Conservation (phyloP, 2,329 filamentous ascomycete species). For the Arthroderma sp. region DNA sequence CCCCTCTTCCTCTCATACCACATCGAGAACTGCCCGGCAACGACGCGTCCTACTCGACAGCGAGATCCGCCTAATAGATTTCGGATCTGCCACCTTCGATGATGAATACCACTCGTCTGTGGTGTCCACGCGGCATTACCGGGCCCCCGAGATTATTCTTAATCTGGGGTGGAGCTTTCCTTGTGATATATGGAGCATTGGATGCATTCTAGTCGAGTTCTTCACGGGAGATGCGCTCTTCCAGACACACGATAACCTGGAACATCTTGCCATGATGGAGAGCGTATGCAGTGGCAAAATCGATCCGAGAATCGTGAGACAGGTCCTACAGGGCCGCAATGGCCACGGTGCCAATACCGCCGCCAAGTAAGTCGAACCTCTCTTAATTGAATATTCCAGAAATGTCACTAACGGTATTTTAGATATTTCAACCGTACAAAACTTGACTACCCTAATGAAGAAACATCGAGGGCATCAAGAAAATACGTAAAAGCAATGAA, state of each 20-base stretch:
- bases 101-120: slow-evolving; percentile 59
- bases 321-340: slow-evolving; percentile 40
- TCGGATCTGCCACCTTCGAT: slow-evolving; percentile 56
- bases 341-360: slow-evolving; percentile 42
- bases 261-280: slow-evolving; percentile 60
- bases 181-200: slow-evolving; percentile 59
- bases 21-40: slow-evolving; percentile 46
- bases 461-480: slow-evolving; percentile 51
- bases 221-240: slow-evolving; percentile 57
- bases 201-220: slow-evolving; percentile 56
- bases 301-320: slow-evolving; percentile 43
- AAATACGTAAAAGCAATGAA: slow-evolving; percentile 62
- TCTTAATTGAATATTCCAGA: slow-evolving; percentile 10
- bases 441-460: slow-evolving; percentile 51
- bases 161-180: slow-evolving; percentile 57
- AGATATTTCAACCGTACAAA: slow-evolving; percentile 46
- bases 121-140: slow-evolving; percentile 54
- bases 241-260: slow-evolving; percentile 56
- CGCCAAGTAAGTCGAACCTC: slow-evolving; percentile 39
- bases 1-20: slow-evolving; percentile 50
- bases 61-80: slow-evolving; percentile 56
- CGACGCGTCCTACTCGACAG: slow-evolving; percentile 52
- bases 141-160: slow-evolving; percentile 55
- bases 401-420: slow-evolving; percentile 24
- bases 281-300: slow-evolving; percentile 46